Conservation (phyloP, 106 monocot species). For the Allium cepa region DNA sequence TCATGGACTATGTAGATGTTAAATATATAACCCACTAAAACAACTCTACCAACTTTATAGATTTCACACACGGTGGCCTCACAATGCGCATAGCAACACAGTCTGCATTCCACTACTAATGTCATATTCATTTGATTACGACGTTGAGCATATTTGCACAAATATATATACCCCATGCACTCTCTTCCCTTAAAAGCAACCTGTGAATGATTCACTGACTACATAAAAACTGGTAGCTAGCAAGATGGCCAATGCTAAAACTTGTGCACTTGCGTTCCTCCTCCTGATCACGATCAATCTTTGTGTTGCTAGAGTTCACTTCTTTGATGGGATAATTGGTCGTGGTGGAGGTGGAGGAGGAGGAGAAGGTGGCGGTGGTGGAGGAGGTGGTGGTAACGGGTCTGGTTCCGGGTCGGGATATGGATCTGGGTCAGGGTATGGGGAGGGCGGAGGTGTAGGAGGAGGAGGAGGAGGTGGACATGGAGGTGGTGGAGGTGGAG, state of each 20-base stretch:
- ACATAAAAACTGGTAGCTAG: neutral
- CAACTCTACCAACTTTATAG: neutral
- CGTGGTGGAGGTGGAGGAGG: constrained; percentile 5
- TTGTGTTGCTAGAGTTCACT: neutral
- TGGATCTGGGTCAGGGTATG: constrained; percentile 1
- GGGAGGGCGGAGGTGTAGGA: neutral
- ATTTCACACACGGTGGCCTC: neutral
- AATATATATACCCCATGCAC: neutral
- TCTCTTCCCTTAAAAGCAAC: neutral
- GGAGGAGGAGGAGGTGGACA: neutral
- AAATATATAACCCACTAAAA: too few species aligned
- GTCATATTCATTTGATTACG: neutral
- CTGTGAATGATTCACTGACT: too few species aligned
- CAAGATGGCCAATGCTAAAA: neutral
- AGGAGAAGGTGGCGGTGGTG: constrained; percentile 7
- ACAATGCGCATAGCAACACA: neutral
- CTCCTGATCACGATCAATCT: neutral
- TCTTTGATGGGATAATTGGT: too few species aligned
- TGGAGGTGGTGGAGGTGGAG: constrained; percentile 5
- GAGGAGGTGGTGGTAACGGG: constrained; percentile 6
- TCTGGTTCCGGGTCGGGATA: neutral
- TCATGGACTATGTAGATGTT: too few species aligned
- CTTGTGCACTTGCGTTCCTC: neutral
- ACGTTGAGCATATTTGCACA: neutral
- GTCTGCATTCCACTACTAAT: neutral